Percentiles rank a stretch among this genome's conserved stretches.
Conservation (phyloP, 495 filamentous ascomycete genomes). For the Aspergillus cavernicola region DNA sequence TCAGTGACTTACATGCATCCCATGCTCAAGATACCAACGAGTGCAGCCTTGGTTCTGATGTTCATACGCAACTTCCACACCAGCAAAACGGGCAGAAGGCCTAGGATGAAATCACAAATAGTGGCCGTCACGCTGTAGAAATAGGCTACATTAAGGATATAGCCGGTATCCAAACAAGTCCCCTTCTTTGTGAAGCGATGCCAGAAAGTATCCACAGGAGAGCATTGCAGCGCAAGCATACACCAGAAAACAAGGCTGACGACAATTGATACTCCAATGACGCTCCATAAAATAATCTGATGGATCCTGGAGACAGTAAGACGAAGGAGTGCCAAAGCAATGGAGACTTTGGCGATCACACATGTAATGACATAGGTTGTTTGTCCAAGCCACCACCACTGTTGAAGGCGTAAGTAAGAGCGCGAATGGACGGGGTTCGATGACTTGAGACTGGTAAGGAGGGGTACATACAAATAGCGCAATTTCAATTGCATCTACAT, state of each 20-base stretch:
- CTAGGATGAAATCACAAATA: conserved; percentile 39
- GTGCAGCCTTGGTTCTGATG: conserved; percentile 30
- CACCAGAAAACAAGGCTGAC: conserved; percentile 36
- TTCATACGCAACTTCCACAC: conserved; percentile 41
- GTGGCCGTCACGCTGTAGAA: conserved; percentile 42
- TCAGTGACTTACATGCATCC: conserved; percentile 36
- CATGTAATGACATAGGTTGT: conserved; percentile 33
- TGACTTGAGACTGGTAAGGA: neutral
- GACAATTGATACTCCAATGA: conserved; percentile 27
- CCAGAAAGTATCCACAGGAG: conserved; percentile 42
- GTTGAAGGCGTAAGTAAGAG: neutral
- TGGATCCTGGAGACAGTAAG: conserved; percentile 29
- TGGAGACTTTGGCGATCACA: conserved; percentile 36
- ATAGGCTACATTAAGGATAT: conserved; percentile 34
- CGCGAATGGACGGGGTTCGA: neutral
- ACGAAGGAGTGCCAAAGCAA: conserved; percentile 39
- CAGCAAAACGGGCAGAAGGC: conserved; percentile 33
- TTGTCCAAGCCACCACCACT: conserved; percentile 46
- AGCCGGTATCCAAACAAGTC: conserved; percentile 29
- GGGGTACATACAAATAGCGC: conserved; percentile 42
- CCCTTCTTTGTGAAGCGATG: conserved; percentile 23
- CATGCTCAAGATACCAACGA: conserved; percentile 38
- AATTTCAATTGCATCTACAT: conserved; percentile 14
- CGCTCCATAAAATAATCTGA: conserved; percentile 25
- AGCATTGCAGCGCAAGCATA: conserved; percentile 40